Evolutionary conservation across 257 asterid genomes (phyloP).

Genomic region (Salvia hispanica): DNA sequence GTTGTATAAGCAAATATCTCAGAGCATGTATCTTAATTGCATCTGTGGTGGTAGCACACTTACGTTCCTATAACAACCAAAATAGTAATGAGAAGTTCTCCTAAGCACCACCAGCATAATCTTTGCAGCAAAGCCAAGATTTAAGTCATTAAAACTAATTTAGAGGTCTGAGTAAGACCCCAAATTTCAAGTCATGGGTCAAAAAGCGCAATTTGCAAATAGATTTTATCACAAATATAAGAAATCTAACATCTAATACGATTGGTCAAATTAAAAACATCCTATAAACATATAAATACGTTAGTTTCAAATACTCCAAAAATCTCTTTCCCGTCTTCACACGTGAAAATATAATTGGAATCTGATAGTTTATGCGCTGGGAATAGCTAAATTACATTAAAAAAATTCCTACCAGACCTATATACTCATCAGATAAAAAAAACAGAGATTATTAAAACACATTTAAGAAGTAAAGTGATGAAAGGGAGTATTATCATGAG

Average conservation of each 20-base stretch:
- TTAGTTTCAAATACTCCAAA: background rate
- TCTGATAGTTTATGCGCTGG: background rate
- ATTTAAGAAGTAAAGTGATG: background rate
- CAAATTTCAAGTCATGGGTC: background rate
- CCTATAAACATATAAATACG: conserved; percentile 3
- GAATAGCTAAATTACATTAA: background rate
- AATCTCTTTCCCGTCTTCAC: background rate
- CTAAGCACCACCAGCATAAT: conserved; percentile 3
- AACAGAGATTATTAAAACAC: background rate
- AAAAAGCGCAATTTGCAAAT: background rate
- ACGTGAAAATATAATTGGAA: background rate
- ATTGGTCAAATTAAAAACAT: background rate
- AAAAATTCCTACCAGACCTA: background rate
- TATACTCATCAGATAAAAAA: background rate
- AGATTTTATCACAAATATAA: background rate
- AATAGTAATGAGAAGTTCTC: conserved; percentile 17
- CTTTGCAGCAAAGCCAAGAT: conserved; percentile 1
- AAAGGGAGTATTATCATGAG: background rate
- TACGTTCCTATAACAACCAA: conserved; percentile 61
- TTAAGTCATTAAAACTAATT: background rate
- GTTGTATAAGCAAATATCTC: conserved; percentile 83
- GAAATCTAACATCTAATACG: background rate
- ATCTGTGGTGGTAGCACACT: conserved; percentile 54
- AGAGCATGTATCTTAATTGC: conserved; percentile 69
- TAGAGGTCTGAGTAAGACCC: background rate